phyloP scores from a whole-genome alignment of 202 grass and related monocot genomes.

The Elaeis oleifera region DNA sequence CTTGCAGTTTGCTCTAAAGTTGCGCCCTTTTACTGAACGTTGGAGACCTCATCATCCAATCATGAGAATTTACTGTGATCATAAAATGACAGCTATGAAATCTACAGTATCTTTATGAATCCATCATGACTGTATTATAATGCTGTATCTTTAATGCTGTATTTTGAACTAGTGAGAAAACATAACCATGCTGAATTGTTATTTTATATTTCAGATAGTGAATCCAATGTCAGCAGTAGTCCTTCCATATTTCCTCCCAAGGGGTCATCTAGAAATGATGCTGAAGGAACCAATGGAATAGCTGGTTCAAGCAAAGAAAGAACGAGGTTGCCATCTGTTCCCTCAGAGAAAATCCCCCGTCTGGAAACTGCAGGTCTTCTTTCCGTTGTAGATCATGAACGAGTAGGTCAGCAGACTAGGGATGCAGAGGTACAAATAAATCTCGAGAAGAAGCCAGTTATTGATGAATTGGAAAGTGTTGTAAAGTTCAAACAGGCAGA shows the following conservation, averaged over 20 bases:
- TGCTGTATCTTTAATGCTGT: no score
- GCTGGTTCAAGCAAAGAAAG: conserved; percentile 44
- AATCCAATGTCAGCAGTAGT: conserved; percentile 34
- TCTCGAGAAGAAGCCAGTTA: conserved; percentile 40
- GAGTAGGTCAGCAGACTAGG: conserved; percentile 17
- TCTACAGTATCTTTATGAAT: not conserved
- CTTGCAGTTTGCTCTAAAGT: no score
- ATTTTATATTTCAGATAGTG: conserved; percentile 55
- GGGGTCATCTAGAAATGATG: conserved; percentile 48
- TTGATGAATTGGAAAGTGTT: conserved; percentile 69
- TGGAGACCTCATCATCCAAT: no score
- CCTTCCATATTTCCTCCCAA: conserved; percentile 42
- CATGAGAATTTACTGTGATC: no score
- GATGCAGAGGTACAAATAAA: conserved; percentile 27
- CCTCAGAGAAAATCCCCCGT: conserved; percentile 40
- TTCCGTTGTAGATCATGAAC: conserved; percentile 30
- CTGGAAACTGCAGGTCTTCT: conserved; percentile 31
- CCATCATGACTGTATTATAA: no score
- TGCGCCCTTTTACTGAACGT: no score
- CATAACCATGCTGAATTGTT: conserved; percentile 19
- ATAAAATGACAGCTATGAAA: not conserved
- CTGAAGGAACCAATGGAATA: conserved; percentile 44
- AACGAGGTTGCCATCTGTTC: conserved; percentile 34
- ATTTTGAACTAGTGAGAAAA: not conserved
- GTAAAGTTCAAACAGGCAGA: conserved; percentile 87